phyloP scores from a whole-genome alignment of 192 early-diverging fungal genomes.

The Mortierella antarctica region DNA sequence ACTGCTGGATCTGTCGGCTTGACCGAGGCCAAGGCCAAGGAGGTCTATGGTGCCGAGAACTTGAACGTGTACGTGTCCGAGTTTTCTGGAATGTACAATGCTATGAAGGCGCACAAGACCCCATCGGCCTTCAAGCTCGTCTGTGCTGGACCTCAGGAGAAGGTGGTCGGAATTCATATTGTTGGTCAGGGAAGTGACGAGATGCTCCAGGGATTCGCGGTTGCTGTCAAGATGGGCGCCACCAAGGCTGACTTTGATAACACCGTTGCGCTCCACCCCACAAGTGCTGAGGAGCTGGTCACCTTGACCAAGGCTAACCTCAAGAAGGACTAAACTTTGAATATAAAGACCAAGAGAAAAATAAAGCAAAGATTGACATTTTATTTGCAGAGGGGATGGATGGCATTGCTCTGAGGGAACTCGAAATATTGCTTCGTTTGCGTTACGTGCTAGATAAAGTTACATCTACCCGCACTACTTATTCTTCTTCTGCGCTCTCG shows the following conservation, averaged over 20 bases:
- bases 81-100: conserved; percentile 94
- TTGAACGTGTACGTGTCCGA: conserved; percentile 88
- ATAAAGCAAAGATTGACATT: too few species aligned
- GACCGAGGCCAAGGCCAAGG: conserved; percentile 83
- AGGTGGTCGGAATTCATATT: conserved; percentile 95
- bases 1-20: conserved; percentile 90
- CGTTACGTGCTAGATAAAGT: too few species aligned
- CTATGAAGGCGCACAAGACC: conserved; percentile 88
- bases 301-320: conserved; percentile 60
- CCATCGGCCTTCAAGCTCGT: conserved; percentile 94
- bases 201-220: conserved; percentile 96
- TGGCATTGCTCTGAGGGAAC: too few species aligned
- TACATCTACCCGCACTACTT: too few species aligned
- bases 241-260: conserved; percentile 97
- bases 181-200: conserved; percentile 90
- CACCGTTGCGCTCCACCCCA: conserved; percentile 97
- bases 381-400: too few species aligned
- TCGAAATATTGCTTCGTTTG: too few species aligned
- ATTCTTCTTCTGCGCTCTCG: too few species aligned
- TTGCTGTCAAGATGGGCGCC: conserved; percentile 99
- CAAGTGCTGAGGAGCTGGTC: conserved; percentile 95
- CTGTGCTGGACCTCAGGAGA: conserved; percentile 88
- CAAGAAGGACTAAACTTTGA: conserved; percentile 25
- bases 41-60: conserved; percentile 78
- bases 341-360: too few species aligned